Conservation (phyloP, 352 stramenopile genomes). For the Hyaloperonospora brassicae region DNA sequence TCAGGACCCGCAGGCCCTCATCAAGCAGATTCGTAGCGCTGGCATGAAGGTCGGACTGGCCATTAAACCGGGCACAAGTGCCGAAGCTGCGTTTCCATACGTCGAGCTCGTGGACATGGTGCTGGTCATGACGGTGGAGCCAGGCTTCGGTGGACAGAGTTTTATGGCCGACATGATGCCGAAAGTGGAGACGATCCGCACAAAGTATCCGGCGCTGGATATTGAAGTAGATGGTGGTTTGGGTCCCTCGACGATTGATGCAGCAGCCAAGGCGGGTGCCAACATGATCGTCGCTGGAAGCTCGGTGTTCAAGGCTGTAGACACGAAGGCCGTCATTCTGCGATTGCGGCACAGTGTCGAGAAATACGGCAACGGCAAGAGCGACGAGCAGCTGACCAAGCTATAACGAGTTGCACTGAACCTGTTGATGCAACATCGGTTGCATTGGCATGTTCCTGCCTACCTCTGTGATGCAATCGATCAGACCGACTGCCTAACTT, state of each 20-base stretch:
- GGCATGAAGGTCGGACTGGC: constrained; percentile 94
- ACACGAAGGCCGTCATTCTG: constrained; percentile 67
- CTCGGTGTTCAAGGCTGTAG: constrained; percentile 85
- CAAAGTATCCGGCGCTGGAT: constrained; percentile 89
- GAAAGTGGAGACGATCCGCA: constrained; percentile 87
- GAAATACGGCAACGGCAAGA: constrained; percentile 67
- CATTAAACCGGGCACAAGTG: constrained; percentile 91
- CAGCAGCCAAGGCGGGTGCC: constrained; percentile 88
- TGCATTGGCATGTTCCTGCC: background rate
- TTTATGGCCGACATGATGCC: constrained; percentile 96
- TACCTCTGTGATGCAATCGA: background rate
- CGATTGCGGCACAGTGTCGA: constrained; percentile 82
- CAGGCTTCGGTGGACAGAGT: constrained; percentile 93
- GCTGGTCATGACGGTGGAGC: constrained; percentile 98
- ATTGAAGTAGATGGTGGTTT: constrained; percentile 97
- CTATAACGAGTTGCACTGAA: constrained; percentile 21
- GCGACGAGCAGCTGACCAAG: constrained; percentile 48
- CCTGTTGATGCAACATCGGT: constrained; percentile 1
- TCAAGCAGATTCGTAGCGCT: constrained; percentile 75
- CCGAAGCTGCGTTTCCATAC: constrained; percentile 80
- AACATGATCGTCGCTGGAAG: constrained; percentile 97
- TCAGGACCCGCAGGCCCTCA: constrained; percentile 54
- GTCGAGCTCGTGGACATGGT: constrained; percentile 91
- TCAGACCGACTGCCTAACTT: constrained; percentile 4
- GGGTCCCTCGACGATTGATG: constrained; percentile 89